These are phyloP conservation scores for Claviceps sp. DNA, from an alignment of 2,329 filamentous ascomycete genomes.

Conservation along the genomic window DNA sequence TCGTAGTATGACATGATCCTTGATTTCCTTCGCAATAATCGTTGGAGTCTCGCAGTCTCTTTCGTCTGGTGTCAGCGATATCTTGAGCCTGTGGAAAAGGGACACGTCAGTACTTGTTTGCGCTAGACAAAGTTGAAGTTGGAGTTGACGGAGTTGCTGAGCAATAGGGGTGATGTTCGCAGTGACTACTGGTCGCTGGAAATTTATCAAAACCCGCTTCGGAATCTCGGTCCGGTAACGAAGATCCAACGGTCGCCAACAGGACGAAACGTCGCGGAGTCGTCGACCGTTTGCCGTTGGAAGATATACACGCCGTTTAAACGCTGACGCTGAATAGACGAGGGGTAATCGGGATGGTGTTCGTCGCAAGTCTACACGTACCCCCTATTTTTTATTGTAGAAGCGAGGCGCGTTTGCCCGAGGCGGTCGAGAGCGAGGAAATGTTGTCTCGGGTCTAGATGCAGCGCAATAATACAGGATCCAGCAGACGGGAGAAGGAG, in stretches of 20 bases:
- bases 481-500: background rate
- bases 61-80: background rate
- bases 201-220: background rate
- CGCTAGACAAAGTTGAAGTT: background rate
- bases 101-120: background rate
- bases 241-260: background rate
- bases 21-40: background rate
- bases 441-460: background rate
- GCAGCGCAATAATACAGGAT: constrained; percentile 2
- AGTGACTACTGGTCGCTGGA: background rate
- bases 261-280: background rate
- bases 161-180: background rate
- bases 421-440: background rate
- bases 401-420: background rate
- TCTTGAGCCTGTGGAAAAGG: background rate
- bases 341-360: background rate
- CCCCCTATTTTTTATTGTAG: background rate
- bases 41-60: background rate
- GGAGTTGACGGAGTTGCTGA: background rate
- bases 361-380: constrained; percentile 2
- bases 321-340: background rate
- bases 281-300: background rate
- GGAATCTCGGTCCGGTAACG: background rate
- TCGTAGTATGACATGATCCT: constrained; percentile 32
- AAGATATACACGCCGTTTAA: background rate